Evolutionary conservation across 2,329 filamentous ascomycete species (phyloP).

Genomic region (Hypoxylon sp.): DNA sequence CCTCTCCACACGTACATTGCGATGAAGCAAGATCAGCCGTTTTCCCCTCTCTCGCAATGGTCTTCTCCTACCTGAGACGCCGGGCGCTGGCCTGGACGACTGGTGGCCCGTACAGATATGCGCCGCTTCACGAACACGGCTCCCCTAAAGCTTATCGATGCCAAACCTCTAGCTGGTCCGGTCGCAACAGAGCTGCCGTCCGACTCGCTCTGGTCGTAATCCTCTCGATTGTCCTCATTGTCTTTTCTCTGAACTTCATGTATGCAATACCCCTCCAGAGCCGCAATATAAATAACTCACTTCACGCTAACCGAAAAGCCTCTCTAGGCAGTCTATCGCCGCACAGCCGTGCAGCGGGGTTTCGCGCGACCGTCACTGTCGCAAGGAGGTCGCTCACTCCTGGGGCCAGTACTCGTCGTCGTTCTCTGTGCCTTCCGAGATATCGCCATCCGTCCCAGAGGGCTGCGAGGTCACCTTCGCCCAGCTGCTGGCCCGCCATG

Average conservation of each 20-base stretch:
- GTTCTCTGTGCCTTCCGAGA: slow-evolving; percentile 75
- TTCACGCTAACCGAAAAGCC: slow-evolving; percentile 14
- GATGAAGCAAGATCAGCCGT: slow-evolving; percentile 26
- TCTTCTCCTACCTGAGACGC: slow-evolving; percentile 36
- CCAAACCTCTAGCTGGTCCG: slow-evolving; percentile 30
- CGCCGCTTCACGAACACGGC: slow-evolving; percentile 36
- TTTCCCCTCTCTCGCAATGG: slow-evolving; percentile 34
- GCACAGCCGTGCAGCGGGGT: slow-evolving; percentile 59
- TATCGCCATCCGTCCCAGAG: slow-evolving; percentile 66
- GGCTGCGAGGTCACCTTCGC: slow-evolving; percentile 81
- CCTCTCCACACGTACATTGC: slow-evolving; percentile 9
- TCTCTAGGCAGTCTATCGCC: slow-evolving; percentile 31
- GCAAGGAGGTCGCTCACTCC: slow-evolving; percentile 65
- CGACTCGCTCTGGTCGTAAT: slow-evolving; percentile 32
- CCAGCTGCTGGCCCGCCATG: slow-evolving; percentile 83
- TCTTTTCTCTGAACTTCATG: slow-evolving; percentile 36
- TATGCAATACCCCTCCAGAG: slow-evolving; percentile 26
- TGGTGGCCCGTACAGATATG: slow-evolving; percentile 34
- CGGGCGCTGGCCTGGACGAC: slow-evolving; percentile 27
- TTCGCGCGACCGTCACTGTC: slow-evolving; percentile 68
- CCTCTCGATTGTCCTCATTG: slow-evolving; percentile 34
- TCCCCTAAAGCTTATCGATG: slow-evolving; percentile 20
- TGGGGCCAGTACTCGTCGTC: slow-evolving; percentile 93
- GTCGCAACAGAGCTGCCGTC: slow-evolving; percentile 30
- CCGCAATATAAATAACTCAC: slow-evolving; percentile 26